These are phyloP conservation scores for Fusarium lateritium DNA, from an alignment of 2,329 filamentous ascomycete species.

Conservation along the genomic window DNA sequence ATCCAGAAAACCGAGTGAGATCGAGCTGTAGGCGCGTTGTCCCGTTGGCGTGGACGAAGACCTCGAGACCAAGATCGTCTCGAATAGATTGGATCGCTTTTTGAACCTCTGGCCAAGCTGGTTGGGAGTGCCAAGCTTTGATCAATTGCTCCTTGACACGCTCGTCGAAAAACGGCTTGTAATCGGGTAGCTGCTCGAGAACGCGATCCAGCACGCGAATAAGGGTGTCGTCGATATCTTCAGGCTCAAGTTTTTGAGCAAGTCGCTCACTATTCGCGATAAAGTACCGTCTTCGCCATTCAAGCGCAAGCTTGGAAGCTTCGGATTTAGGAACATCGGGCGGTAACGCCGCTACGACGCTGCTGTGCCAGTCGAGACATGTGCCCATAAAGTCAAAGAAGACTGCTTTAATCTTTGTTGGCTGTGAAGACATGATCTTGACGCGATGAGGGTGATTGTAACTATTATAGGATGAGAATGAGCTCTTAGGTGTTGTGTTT, in stretches of 20 bases:
- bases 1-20: constrained; percentile 61
- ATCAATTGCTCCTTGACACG: constrained; percentile 48
- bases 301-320: constrained; percentile 61
- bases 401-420: constrained; percentile 58
- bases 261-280: constrained; percentile 59
- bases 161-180: constrained; percentile 31
- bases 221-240: constrained; percentile 68
- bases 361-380: constrained; percentile 68
- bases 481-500: no score
- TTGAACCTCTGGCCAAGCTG: constrained; percentile 66
- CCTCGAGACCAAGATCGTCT: constrained; percentile 55
- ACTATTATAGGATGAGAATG: no score
- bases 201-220: constrained; percentile 57
- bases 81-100: constrained; percentile 58
- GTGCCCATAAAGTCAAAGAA: constrained; percentile 73
- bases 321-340: constrained; percentile 48
- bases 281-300: constrained; percentile 68
- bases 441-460: neutral
- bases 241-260: constrained; percentile 50
- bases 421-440: neutral
- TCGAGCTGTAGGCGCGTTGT: constrained; percentile 69
- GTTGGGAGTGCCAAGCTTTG: constrained; percentile 63
- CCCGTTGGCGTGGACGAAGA: constrained; percentile 69
- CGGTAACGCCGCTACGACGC: constrained; percentile 56
- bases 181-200: constrained; percentile 38